Percentiles rank a stretch among this genome's conserved stretches.
phyloP scores from a whole-genome alignment of 345 rosid genomes.

The Populus simonii region DNA sequence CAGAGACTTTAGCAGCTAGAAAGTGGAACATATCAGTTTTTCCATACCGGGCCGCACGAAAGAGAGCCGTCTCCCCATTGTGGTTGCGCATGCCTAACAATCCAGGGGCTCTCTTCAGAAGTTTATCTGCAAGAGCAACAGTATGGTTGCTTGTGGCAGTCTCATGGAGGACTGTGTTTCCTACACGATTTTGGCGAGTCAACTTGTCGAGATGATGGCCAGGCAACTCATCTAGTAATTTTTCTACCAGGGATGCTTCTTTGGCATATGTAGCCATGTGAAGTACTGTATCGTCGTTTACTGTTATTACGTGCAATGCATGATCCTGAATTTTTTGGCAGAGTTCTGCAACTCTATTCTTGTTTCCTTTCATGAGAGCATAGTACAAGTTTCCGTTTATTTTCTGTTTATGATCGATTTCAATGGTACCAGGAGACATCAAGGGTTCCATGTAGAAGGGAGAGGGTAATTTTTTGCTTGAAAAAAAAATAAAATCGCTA shows the following conservation, averaged over 20 bases:
- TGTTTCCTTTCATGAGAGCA: slow-evolving; percentile 1
- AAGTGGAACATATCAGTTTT: not conserved
- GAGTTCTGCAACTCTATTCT: not conserved
- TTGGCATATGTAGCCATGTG: slow-evolving; percentile 12
- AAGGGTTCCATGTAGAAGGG: no score
- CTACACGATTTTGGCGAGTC: not conserved
- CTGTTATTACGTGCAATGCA: slow-evolving; percentile 5
- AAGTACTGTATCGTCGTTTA: not conserved
- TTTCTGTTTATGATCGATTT: not conserved
- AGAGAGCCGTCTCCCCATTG: slow-evolving; percentile 3
- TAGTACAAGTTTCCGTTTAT: not conserved
- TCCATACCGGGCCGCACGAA: not conserved
- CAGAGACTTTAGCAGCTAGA: slow-evolving; percentile 1
- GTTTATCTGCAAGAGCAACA: slow-evolving; percentile 4
- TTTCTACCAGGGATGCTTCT: not conserved
- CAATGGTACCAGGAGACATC: not conserved
- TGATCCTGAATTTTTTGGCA: not conserved
- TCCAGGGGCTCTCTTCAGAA: not conserved
- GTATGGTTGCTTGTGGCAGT: not conserved
- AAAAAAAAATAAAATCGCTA: no score
- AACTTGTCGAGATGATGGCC: not conserved
- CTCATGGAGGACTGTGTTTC: not conserved
- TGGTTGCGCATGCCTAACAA: slow-evolving; percentile 9
- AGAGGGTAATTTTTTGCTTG: no score
- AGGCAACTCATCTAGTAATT: not conserved